phyloP scores from a whole-genome alignment of 2,329 filamentous ascomycete species.

The Fusarium humuli region DNA sequence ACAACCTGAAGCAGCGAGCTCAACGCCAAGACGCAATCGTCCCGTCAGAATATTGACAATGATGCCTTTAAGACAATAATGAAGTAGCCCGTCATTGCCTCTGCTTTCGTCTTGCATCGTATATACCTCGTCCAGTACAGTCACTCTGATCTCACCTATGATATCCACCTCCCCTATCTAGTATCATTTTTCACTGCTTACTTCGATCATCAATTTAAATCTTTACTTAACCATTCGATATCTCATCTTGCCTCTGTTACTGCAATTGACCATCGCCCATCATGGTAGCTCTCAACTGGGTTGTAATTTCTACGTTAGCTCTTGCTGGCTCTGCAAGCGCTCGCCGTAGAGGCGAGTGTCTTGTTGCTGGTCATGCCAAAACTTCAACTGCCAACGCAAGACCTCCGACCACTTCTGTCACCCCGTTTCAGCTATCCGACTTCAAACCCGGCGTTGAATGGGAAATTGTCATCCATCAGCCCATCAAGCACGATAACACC shows the following conservation, averaged over 20 bases:
- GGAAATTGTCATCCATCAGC: slow-evolving; percentile 49
- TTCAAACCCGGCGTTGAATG: slow-evolving; percentile 49
- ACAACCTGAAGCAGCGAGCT: neutral
- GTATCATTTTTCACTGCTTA: slow-evolving; percentile 1
- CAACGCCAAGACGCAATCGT: neutral
- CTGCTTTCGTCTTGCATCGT: neutral
- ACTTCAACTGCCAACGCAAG: slow-evolving; percentile 13
- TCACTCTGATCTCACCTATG: neutral
- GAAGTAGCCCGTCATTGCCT: neutral
- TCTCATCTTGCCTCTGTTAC: neutral
- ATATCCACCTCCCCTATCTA: neutral
- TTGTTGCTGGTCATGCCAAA: slow-evolving; percentile 7
- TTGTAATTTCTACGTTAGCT: slow-evolving; percentile 31
- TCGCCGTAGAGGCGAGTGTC: slow-evolving; percentile 21
- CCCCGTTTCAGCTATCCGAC: slow-evolving; percentile 9
- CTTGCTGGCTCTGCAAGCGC: slow-evolving; percentile 29
- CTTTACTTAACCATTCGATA: neutral
- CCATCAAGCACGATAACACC: slow-evolving; percentile 45
- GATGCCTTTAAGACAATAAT: neutral
- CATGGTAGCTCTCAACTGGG: slow-evolving; percentile 37
- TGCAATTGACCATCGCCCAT: neutral
- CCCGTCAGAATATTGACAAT: neutral
- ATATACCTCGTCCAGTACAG: neutral
- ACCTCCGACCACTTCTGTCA: neutral
- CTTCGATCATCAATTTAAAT: neutral